Evolutionary conservation across 495 filamentous ascomycete species (phyloP), one percentile per base, ranked within the genome.

Genomic region (Penicillium macrosclerotiorum): DNA sequence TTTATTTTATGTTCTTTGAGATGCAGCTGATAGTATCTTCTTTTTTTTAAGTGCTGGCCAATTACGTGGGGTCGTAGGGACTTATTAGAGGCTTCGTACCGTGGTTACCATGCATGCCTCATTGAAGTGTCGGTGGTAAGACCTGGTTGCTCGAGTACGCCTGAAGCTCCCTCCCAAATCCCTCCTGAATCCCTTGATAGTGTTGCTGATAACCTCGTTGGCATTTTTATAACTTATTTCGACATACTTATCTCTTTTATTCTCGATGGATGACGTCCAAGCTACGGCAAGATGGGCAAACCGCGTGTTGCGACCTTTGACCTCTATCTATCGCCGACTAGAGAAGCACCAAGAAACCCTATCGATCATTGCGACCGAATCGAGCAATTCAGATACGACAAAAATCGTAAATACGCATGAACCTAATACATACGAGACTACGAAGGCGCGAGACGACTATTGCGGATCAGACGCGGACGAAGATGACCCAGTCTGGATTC

Each of bases 231-330:
- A 13, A 16, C 16, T 39, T 45, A 25, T 29, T 2, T 5, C 19
- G 14, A 43, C 46, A 51, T 33, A 5, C 9, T 44, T 54, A 47
- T 39, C 4, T 12, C 18, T 8, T 12, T 18, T 27, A 12, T 4
- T n/a, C 22, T 17, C 18, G 27, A 74, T 75, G 72, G 68, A 69
- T 30, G 70, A 75, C 40, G 46, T 71, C 16, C 64, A 59, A 54
- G 51, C 67, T 27, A 75, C 69, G 12, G 69, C 72, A 35, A 67
- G 62, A 64, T 75, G 72, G 72, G 72, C 69, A 46, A 72, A 72
- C 44, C 72, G 72, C 56, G 67, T 75, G 53, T 55, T 75, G 43
- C 72, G 72, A 54, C 72, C 72, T 24, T 55, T 75, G 42, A 62
- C 67, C 25, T 73, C 72, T 12, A 65, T 73, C 43, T 67, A 72